phyloP scores from a whole-genome alignment of 208 protist species.

The Wallacemonas sp. region DNA sequence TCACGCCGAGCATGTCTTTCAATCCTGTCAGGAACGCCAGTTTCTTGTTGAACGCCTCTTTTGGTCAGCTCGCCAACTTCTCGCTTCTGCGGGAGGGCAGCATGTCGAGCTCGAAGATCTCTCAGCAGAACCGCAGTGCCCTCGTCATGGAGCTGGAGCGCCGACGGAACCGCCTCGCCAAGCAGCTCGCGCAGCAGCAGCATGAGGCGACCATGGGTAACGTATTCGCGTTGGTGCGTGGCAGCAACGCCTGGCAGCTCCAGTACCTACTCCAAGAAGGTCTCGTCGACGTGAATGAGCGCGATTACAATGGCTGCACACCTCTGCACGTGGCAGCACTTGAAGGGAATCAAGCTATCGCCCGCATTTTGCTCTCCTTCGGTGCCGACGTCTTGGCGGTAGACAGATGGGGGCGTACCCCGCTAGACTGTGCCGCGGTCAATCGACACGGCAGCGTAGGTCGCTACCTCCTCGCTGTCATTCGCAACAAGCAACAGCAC shows the following conservation, averaged over 20 bases:
- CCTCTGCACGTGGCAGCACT: slow-evolving; percentile 82
- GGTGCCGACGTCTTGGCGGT: slow-evolving; percentile 71
- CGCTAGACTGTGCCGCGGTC: slow-evolving; percentile 79
- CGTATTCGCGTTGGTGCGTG: slow-evolving; percentile 82
- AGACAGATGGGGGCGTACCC: slow-evolving; percentile 75
- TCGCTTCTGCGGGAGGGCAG: slow-evolving; percentile 24
- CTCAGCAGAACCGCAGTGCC: slow-evolving; percentile 48
- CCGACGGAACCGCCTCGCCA: slow-evolving; percentile 53
- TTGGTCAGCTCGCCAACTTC: slow-evolving; percentile 12
- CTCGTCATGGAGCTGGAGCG: slow-evolving; percentile 72
- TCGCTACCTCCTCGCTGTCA: slow-evolving; percentile 60
- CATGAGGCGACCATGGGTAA: slow-evolving; percentile 60
- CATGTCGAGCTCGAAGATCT: slow-evolving; percentile 22
- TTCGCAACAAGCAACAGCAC: slow-evolving; percentile 31
- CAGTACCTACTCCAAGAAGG: slow-evolving; percentile 71
- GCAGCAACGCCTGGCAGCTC: slow-evolving; percentile 75
- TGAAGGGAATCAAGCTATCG: slow-evolving; percentile 78
- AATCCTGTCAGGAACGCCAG: slow-evolving; percentile 3
- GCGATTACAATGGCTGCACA: slow-evolving; percentile 89
- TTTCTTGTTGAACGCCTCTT: slow-evolving; percentile 17
- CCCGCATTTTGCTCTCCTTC: slow-evolving; percentile 80
- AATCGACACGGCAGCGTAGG: slow-evolving; percentile 80
- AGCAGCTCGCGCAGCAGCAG: slow-evolving; percentile 50
- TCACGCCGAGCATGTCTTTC: slow-evolving; percentile 12
- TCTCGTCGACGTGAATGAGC: slow-evolving; percentile 69